A percentile compares a stretch with the other conserved stretches of the same genome.
Evolutionary conservation across 176 grass and related monocot species (phyloP).

Genomic region (Phyllostachys edulis): DNA sequence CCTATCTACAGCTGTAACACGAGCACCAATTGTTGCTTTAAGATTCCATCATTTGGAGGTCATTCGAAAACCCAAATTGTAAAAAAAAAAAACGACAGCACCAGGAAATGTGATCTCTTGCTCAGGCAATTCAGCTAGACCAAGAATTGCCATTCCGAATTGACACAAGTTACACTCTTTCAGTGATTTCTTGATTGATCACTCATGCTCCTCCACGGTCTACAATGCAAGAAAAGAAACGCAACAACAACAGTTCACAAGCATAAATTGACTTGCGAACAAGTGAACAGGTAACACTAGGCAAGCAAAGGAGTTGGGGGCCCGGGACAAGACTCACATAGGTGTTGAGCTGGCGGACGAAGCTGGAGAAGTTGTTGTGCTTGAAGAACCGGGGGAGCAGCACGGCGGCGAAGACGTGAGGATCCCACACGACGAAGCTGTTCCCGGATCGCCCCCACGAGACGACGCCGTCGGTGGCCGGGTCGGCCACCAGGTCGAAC

Average conservation of each 20-base stretch:
- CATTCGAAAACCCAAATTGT: neutral
- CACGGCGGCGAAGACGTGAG: constrained; percentile 58
- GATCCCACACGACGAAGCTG: constrained; percentile 86
- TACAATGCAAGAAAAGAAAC: neutral
- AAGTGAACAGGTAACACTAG: constrained; percentile 1
- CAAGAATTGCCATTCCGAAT: neutral
- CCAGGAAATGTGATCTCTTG: neutral
- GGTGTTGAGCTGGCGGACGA: constrained; percentile 86
- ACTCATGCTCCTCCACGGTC: neutral
- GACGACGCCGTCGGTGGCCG: constrained; percentile 59
- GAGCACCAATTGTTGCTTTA: neutral
- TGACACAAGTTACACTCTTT: too few relatives aligned
- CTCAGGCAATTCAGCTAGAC: neutral
- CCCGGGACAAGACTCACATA: constrained; percentile 50
- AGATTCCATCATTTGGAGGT: neutral
- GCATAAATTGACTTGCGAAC: constrained; percentile 28
- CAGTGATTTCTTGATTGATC: neutral
- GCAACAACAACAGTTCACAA: neutral
- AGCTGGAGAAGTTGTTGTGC: constrained; percentile 86
- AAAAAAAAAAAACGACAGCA: neutral
- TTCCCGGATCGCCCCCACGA: constrained; percentile 59
- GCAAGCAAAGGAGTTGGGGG: neutral
- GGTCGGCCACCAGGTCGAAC: constrained; percentile 72
- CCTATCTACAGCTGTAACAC: neutral
- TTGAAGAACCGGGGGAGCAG: constrained; percentile 82